Conservation (phyloP, 78 protist species). For the Creolimax fragrantissima region DNA sequence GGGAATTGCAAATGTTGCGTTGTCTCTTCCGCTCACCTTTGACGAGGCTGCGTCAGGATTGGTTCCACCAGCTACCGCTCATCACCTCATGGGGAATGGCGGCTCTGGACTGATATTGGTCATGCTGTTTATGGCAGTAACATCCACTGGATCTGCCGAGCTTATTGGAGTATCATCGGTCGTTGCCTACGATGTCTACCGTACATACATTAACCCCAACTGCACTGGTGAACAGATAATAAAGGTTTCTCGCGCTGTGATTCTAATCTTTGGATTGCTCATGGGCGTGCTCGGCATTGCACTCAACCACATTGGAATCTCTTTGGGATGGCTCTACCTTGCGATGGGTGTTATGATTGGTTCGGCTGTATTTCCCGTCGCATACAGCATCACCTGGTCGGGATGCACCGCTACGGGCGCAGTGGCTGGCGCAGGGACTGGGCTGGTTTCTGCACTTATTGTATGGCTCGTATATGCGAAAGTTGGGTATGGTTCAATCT, state of each 20-base stretch:
- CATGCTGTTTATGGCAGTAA: slow-evolving; percentile 28
- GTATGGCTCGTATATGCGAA: not conserved
- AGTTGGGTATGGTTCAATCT: not conserved
- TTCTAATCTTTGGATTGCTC: slow-evolving; percentile 5
- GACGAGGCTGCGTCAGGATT: not conserved
- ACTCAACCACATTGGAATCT: slow-evolving; percentile 16
- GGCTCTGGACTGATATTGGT: slow-evolving; percentile 3
- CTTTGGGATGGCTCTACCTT: slow-evolving; percentile 6
- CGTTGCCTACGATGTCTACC: not conserved
- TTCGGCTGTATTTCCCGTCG: not conserved
- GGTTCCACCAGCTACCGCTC: slow-evolving; percentile 16
- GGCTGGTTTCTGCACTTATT: not conserved
- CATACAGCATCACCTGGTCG: slow-evolving; percentile 6
- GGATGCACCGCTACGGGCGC: slow-evolving; percentile 12
- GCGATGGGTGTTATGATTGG: slow-evolving; percentile 15
- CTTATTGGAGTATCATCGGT: slow-evolving; percentile 11
- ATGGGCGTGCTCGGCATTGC: slow-evolving; percentile 19
- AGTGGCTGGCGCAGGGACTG: not conserved
- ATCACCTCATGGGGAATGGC: not conserved
- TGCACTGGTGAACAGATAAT: slow-evolving; percentile 20
- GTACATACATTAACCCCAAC: slow-evolving; percentile 11
- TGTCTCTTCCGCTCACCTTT: not conserved
- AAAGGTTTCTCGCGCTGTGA: not conserved
- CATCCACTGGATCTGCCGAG: slow-evolving; percentile 18
- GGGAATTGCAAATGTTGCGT: not conserved